Evolutionary conservation across 805 yeast genomes (phyloP).

Genomic region (Torulaspora franciscae): DNA sequence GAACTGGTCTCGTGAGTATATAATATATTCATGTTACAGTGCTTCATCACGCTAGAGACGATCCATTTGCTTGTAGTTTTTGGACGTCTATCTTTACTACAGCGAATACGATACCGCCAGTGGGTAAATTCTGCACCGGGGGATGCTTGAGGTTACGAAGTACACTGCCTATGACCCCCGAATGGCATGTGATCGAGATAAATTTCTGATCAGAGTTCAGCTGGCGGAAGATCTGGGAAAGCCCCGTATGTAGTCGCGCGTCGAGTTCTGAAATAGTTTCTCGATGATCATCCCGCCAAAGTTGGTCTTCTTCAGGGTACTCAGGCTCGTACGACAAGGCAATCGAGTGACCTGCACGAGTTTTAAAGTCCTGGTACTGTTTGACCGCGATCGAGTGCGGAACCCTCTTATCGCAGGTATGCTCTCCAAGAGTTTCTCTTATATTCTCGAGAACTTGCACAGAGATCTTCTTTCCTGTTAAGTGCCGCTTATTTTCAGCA

Average conservation of each 20-base stretch:
- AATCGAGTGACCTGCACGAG: slow-evolving; percentile 35
- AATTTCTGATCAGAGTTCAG: slow-evolving; percentile 25
- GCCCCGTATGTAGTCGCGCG: slow-evolving; percentile 36
- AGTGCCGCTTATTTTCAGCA: slow-evolving; percentile 31
- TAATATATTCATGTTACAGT: too few species aligned
- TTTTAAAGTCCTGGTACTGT: slow-evolving; percentile 20
- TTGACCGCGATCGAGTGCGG: slow-evolving; percentile 17
- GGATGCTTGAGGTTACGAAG: slow-evolving; percentile 52
- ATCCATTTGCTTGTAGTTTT: neutral
- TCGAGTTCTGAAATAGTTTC: slow-evolving; percentile 50
- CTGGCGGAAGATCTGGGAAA: slow-evolving; percentile 42
- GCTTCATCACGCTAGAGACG: neutral
- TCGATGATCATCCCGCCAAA: slow-evolving; percentile 42
- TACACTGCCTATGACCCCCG: slow-evolving; percentile 53
- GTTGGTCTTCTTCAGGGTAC: slow-evolving; percentile 47
- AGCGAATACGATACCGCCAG: slow-evolving; percentile 62
- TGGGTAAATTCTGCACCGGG: slow-evolving; percentile 48
- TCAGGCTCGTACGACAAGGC: slow-evolving; percentile 43
- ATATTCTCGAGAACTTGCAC: slow-evolving; percentile 41
- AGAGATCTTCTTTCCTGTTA: slow-evolving; percentile 5
- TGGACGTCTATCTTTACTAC: slow-evolving; percentile 39
- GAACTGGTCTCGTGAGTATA: too few species aligned
- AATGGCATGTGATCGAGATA: slow-evolving; percentile 53
- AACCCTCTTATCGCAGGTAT: slow-evolving; percentile 55
- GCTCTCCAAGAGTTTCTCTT: slow-evolving; percentile 58